Evolutionary conservation across 768 basidiomycete genomes (phyloP).

Genomic region (Boletus subcaerulescens): DNA sequence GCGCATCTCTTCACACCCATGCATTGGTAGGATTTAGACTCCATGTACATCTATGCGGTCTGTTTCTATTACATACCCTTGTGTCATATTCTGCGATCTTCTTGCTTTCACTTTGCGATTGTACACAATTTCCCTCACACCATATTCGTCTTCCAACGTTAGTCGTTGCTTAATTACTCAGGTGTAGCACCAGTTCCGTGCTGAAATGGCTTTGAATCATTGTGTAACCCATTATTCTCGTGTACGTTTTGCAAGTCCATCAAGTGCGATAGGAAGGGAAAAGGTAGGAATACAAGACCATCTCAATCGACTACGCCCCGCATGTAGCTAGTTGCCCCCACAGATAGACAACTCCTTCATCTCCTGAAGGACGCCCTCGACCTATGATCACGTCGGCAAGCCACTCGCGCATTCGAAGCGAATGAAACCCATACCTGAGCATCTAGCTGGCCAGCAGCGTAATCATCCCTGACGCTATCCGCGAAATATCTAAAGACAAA

Average conservation of each 20-base stretch:
- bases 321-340: constrained; percentile 47
- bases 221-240: constrained; percentile 11
- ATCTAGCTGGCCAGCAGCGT: constrained; percentile 94
- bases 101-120: constrained; percentile 15
- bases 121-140: constrained; percentile 17
- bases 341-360: constrained; percentile 97
- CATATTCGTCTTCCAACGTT: constrained; percentile 4
- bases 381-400: constrained; percentile 40
- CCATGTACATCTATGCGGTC: constrained; percentile 17
- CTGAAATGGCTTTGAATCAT: constrained; percentile 5
- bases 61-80: constrained; percentile 6
- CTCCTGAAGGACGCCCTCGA: constrained; percentile 95
- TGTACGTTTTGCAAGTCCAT: not conserved
- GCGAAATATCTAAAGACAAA: constrained; percentile 67
- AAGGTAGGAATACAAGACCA: constrained; percentile 8
- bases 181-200: constrained; percentile 20
- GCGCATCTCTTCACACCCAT: constrained; percentile 4
- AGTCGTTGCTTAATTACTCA: constrained; percentile 11
- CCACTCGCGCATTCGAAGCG: not conserved
- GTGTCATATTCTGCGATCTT: constrained; percentile 10
- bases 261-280: not conserved
- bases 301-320: not conserved
- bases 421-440: constrained; percentile 59
- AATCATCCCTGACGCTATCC: constrained; percentile 91
- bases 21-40: constrained; percentile 25